These are phyloP conservation scores for Chaetomium sp. DNA, from an alignment of 2,329 filamentous ascomycete genomes.

Conservation along the genomic window DNA sequence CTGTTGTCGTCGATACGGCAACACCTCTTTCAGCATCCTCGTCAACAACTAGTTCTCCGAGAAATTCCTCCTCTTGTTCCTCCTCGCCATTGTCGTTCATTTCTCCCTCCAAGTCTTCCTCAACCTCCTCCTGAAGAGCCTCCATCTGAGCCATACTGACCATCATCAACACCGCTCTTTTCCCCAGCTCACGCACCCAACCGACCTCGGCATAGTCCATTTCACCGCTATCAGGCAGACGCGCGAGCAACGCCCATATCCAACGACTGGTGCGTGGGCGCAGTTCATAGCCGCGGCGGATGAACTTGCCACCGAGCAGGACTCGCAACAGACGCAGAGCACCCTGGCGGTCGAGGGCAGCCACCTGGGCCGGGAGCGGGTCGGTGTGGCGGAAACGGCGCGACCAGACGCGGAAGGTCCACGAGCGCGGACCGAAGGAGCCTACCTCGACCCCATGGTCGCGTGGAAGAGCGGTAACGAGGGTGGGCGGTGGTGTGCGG, in stretches of 20 bases:
- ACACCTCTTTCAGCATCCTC: slow-evolving; percentile 13
- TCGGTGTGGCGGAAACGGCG: slow-evolving; percentile 46
- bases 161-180: slow-evolving; percentile 60
- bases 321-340: slow-evolving; percentile 62
- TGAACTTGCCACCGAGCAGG: slow-evolving; percentile 57
- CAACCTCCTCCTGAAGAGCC: slow-evolving; percentile 35
- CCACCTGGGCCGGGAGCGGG: slow-evolving; percentile 53
- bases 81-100: slow-evolving; percentile 26
- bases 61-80: slow-evolving; percentile 22
- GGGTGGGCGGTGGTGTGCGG: slow-evolving; percentile 44
- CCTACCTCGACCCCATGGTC: slow-evolving; percentile 51
- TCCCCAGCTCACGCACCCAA: slow-evolving; percentile 71
- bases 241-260: slow-evolving; percentile 77
- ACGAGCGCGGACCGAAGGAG: slow-evolving; percentile 44
- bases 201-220: slow-evolving; percentile 70
- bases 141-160: slow-evolving; percentile 49
- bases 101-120: slow-evolving; percentile 27
- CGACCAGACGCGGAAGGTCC: slow-evolving; percentile 47
- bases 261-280: slow-evolving; percentile 67
- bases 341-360: slow-evolving; percentile 59
- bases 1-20: slow-evolving; percentile 10
- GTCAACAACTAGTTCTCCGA: slow-evolving; percentile 10
- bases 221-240: slow-evolving; percentile 66
- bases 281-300: slow-evolving; percentile 53
- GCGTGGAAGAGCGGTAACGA: slow-evolving; percentile 46